Conservation (phyloP, 495 filamentous ascomycete species). For the Lasiosphaeria hispida region DNA sequence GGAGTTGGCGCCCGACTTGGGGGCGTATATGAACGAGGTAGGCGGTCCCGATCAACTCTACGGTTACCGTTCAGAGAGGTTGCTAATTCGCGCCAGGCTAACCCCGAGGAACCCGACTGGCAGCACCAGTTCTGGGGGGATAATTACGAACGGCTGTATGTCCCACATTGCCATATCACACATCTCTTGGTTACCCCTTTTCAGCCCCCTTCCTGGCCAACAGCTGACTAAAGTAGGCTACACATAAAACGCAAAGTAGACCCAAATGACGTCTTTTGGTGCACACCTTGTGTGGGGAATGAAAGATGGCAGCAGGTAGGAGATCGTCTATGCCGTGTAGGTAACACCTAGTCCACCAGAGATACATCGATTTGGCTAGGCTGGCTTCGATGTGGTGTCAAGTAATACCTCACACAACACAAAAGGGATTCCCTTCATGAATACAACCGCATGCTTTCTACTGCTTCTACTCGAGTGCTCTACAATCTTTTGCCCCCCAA, state of each 20-base stretch:
- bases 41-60: background rate
- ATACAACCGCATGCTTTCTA: too few species aligned
- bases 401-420: too few species aligned
- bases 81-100: conserved; percentile 35
- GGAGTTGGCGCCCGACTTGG: conserved; percentile 36
- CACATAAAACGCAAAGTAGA: conserved; percentile 55
- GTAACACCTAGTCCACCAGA: too few species aligned
- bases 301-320: conserved; percentile 52
- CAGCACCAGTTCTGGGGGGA: conserved; percentile 50
- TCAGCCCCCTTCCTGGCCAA: background rate
- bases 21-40: conserved; percentile 45
- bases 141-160: conserved; percentile 45
- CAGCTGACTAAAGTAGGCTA: background rate
- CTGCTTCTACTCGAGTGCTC: too few species aligned
- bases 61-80: too few species aligned
- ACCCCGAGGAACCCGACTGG: conserved; percentile 47
- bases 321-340: conserved; percentile 33
- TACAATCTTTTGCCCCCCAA: too few species aligned
- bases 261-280: conserved; percentile 59
- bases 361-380: background rate
- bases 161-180: background rate
- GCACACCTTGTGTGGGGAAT: conserved; percentile 57
- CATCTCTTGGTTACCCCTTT: background rate
- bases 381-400: too few species aligned
- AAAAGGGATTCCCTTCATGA: too few species aligned